Evolutionary conservation across 2,329 filamentous ascomycete genomes (phyloP).

Genomic region (Exophiala sp.): DNA sequence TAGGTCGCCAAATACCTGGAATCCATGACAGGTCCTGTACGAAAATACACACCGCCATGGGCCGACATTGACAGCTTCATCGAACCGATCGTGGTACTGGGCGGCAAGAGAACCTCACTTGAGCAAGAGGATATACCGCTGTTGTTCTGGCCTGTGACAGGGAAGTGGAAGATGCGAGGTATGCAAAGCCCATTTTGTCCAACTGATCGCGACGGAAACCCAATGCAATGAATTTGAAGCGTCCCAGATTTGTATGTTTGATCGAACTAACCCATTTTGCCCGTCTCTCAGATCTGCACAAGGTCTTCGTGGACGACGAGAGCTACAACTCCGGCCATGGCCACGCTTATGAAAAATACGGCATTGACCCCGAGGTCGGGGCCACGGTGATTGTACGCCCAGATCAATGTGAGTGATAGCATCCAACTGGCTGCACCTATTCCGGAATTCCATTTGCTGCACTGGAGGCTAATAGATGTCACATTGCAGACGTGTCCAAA

Average conservation of each 20-base stretch:
- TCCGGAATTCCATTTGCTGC: neutral
- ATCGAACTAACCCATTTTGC: neutral
- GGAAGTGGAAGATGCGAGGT: slow-evolving; percentile 53
- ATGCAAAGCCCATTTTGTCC: no score
- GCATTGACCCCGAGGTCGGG: slow-evolving; percentile 44
- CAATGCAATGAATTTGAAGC: no score
- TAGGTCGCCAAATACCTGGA: slow-evolving; percentile 39
- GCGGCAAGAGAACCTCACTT: slow-evolving; percentile 44
- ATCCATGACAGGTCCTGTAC: slow-evolving; percentile 40
- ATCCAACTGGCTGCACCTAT: neutral
- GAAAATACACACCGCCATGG: slow-evolving; percentile 39
- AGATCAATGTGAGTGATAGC: slow-evolving; percentile 53
- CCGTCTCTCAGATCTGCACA: slow-evolving; percentile 50
- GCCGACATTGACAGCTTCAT: slow-evolving; percentile 51
- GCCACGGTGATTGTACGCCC: slow-evolving; percentile 53
- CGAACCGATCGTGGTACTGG: slow-evolving; percentile 51
- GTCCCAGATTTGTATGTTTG: no score
- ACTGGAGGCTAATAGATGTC: neutral
- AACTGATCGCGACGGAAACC: no score
- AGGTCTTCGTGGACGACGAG: slow-evolving; percentile 53
- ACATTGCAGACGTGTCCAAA: slow-evolving; percentile 37
- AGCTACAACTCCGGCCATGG: slow-evolving; percentile 53
- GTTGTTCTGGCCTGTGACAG: slow-evolving; percentile 52
- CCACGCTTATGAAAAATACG: slow-evolving; percentile 52
- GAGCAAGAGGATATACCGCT: slow-evolving; percentile 51